Conservation (phyloP, 2,329 filamentous ascomycete species). For the Colletotrichum graminicola region DNA sequence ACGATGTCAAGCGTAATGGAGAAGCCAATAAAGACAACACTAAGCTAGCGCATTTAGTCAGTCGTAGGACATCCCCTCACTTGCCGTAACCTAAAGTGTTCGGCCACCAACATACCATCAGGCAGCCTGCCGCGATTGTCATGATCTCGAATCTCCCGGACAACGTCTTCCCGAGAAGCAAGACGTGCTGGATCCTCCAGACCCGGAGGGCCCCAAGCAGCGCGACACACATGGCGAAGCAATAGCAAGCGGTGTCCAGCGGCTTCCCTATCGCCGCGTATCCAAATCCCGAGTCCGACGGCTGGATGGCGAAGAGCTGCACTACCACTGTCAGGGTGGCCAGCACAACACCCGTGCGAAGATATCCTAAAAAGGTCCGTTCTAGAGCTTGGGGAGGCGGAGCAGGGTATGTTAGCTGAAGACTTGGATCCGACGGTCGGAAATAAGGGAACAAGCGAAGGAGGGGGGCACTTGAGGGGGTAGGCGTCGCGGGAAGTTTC, state of each 20-base stretch:
- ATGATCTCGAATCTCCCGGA: conserved; percentile 49
- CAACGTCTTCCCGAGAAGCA: conserved; percentile 50
- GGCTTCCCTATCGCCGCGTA: conserved; percentile 73
- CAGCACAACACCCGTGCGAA: conserved; percentile 77
- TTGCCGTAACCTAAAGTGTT: too few relatives aligned
- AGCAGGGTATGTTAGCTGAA: conserved; percentile 38
- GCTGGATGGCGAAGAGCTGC: conserved; percentile 72
- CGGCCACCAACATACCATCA: conserved; percentile 36
- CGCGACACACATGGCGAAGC: conserved; percentile 54
- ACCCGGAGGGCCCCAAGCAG: conserved; percentile 48
- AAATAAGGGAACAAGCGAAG: background rate
- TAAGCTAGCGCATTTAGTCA: conserved; percentile 11
- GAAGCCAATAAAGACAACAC: conserved; percentile 35
- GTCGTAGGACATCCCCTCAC: background rate
- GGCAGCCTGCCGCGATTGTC: conserved; percentile 35
- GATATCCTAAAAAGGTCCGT: conserved; percentile 79
- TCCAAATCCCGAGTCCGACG: conserved; percentile 60
- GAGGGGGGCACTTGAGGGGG: background rate
- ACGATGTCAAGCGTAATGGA: conserved; percentile 40
- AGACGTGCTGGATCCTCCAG: conserved; percentile 50
- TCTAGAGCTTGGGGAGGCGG: conserved; percentile 69
- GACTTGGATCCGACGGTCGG: conserved; percentile 10
- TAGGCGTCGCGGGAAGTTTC: background rate
- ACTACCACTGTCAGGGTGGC: conserved; percentile 75
- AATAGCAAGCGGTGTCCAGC: conserved; percentile 59